phyloP scores from a whole-genome alignment of 1,284 basidiomycete species.

The Rugosomyces carneus region DNA sequence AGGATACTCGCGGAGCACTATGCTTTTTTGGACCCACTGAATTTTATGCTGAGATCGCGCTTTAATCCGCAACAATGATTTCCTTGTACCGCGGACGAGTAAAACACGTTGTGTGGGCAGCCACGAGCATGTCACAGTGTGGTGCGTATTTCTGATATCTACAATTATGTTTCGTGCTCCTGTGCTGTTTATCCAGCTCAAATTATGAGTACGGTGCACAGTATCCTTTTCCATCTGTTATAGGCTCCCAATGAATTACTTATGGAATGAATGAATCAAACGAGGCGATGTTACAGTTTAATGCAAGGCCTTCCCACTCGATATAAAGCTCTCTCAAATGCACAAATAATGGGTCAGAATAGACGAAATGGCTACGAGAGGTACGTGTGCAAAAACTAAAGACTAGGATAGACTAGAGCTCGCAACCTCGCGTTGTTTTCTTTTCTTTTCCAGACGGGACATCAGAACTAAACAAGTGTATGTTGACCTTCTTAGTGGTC shows the following conservation, averaged over 20 bases:
- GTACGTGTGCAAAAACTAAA: constrained; percentile 16
- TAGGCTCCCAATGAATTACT: constrained; percentile 15
- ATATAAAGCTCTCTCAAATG: constrained; percentile 13
- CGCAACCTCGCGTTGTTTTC: background rate
- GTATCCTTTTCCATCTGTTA: constrained; percentile 7
- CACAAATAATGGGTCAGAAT: constrained; percentile 4
- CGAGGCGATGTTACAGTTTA: constrained; percentile 10
- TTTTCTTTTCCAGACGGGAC: constrained; percentile 19
- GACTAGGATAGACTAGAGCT: background rate
- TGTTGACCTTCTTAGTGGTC: background rate
- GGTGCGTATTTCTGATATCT: constrained; percentile 3
- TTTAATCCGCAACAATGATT: constrained; percentile 1
- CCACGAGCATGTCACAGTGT: constrained; percentile 4
- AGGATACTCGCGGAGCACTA: constrained; percentile 3
- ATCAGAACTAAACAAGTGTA: constrained; percentile 42
- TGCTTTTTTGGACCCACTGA: background rate
- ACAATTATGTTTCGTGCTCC: background rate
- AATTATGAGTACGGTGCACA: constrained; percentile 7
- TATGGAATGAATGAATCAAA: constrained; percentile 17
- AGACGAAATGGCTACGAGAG: constrained; percentile 23
- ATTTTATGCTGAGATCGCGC: background rate
- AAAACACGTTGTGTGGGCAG: constrained; percentile 6
- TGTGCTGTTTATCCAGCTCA: constrained; percentile 1
- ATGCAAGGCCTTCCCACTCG: constrained; percentile 4
- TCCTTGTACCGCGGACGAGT: background rate